Evolutionary conservation across 805 yeast genomes (phyloP).

Genomic region (Kodamaea neixiangensis): DNA sequence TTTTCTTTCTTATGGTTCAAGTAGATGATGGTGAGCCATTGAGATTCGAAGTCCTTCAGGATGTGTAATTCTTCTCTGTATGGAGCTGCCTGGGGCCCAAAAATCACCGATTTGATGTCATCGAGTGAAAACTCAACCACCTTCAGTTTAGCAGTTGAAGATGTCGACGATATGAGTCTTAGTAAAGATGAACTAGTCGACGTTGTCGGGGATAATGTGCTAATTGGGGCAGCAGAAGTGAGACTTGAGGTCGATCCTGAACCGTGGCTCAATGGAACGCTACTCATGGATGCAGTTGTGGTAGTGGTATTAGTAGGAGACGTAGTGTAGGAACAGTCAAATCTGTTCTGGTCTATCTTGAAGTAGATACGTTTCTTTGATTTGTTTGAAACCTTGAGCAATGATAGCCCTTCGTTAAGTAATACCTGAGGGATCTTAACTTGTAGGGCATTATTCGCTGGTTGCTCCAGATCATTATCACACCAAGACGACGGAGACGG

Average conservation of each 20-base stretch:
- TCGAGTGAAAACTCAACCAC: slow-evolving; percentile 48
- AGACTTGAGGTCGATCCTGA: slow-evolving; percentile 1
- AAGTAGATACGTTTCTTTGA: slow-evolving; percentile 63
- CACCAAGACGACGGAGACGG: not conserved
- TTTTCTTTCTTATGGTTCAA: slow-evolving; percentile 58
- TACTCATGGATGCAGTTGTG: not conserved
- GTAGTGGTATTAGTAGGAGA: slow-evolving; percentile 2
- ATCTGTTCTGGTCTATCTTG: slow-evolving; percentile 54
- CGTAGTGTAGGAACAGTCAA: slow-evolving; percentile 27
- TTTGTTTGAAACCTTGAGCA: slow-evolving; percentile 69
- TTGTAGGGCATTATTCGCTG: not conserved
- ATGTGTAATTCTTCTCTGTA: slow-evolving; percentile 85
- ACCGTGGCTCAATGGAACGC: not conserved
- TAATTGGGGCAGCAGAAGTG: not conserved
- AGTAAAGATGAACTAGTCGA: slow-evolving; percentile 1
- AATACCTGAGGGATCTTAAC: slow-evolving; percentile 9
- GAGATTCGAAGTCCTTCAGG: slow-evolving; percentile 58
- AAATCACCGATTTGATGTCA: slow-evolving; percentile 60
- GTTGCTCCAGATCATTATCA: not conserved
- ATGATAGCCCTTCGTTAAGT: slow-evolving; percentile 50
- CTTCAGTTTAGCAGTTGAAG: slow-evolving; percentile 13
- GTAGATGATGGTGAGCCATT: slow-evolving; percentile 85
- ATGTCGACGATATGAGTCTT: slow-evolving; percentile 5
- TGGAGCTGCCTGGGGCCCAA: slow-evolving; percentile 73
- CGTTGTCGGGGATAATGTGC: not conserved